Evolutionary conservation across 805 yeast species (phyloP).

Genomic region (Candida tammaniensis): DNA sequence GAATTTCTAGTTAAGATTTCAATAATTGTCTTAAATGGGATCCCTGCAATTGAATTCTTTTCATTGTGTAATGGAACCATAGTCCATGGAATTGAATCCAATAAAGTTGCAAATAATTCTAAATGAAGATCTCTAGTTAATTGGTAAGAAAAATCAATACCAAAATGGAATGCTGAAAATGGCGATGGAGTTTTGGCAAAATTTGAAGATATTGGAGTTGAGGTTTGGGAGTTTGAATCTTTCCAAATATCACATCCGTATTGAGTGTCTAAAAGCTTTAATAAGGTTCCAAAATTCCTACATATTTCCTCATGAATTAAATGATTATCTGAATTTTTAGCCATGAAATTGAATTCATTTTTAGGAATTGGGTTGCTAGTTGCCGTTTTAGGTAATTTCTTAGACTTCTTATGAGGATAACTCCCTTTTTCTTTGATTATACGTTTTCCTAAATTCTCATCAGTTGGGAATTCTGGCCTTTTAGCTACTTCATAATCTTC

Average conservation of each 20-base stretch:
- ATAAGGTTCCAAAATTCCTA: constrained; percentile 49
- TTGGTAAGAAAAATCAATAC: constrained; percentile 34
- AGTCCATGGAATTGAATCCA: constrained; percentile 73
- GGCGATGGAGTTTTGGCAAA: constrained; percentile 35
- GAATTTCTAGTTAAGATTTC: constrained; percentile 78
- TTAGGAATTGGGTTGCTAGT: background rate
- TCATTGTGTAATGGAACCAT: constrained; percentile 29
- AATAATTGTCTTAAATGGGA: constrained; percentile 61
- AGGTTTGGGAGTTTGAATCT: constrained; percentile 7
- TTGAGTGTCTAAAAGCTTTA: constrained; percentile 59
- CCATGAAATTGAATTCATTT: constrained; percentile 38
- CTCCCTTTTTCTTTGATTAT: constrained; percentile 1
- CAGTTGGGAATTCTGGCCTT: constrained; percentile 74
- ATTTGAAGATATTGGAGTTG: constrained; percentile 10
- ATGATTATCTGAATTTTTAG: constrained; percentile 43
- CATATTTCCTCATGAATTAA: constrained; percentile 72
- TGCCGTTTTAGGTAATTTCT: background rate
- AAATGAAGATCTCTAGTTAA: constrained; percentile 38
- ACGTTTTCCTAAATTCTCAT: constrained; percentile 31
- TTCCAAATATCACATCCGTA: constrained; percentile 41
- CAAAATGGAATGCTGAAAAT: constrained; percentile 39
- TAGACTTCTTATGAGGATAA: constrained; percentile 1
- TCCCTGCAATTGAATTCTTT: constrained; percentile 36
- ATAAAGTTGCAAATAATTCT: constrained; percentile 65
- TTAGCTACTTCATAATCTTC: constrained; percentile 53